These are phyloP conservation scores for Nannizziopsis barbatae DNA, from an alignment of 2,329 filamentous ascomycete genomes.

Conservation along the genomic window DNA sequence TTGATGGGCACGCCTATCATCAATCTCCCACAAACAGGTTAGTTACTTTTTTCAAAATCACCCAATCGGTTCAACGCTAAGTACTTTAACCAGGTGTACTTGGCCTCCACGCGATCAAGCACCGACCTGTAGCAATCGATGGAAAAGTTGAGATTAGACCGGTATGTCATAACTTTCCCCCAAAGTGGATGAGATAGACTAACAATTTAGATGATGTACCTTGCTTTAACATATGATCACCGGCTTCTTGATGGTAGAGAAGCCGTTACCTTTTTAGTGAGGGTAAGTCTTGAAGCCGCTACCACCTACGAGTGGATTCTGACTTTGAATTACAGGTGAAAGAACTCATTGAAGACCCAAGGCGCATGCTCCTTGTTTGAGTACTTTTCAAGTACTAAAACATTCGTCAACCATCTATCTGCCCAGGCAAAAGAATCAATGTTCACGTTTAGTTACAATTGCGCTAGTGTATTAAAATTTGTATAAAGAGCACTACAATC, in stretches of 20 bases:
- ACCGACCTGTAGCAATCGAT: constrained; percentile 76
- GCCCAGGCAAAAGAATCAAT: too few relatives aligned
- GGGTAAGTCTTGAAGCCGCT: constrained; percentile 38
- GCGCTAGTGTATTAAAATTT: too few relatives aligned
- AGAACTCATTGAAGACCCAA: constrained; percentile 92
- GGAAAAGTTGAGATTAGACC: constrained; percentile 91
- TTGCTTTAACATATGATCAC: constrained; percentile 95
- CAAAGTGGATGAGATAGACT: not conserved
- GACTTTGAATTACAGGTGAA: constrained; percentile 48
- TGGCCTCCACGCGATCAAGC: constrained; percentile 92
- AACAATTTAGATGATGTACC: constrained; percentile 73
- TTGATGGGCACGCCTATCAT: constrained; percentile 98
- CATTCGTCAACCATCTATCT: too few relatives aligned
- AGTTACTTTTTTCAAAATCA: constrained; percentile 10
- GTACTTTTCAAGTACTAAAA: too few relatives aligned
- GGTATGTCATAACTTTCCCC: constrained; percentile 29
- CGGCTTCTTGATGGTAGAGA: constrained; percentile 88
- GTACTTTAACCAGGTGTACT: constrained; percentile 51
- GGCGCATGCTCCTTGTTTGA: constrained; percentile 58
- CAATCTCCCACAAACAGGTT: constrained; percentile 79
- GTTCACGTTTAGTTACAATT: too few relatives aligned
- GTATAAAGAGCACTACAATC: too few relatives aligned
- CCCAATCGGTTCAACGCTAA: not conserved
- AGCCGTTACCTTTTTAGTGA: constrained; percentile 90
- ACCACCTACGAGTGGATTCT: not conserved